These are phyloP conservation scores for Komagataella kurtzmanii DNA, from an alignment of 805 yeast species.

Conservation along the genomic window DNA sequence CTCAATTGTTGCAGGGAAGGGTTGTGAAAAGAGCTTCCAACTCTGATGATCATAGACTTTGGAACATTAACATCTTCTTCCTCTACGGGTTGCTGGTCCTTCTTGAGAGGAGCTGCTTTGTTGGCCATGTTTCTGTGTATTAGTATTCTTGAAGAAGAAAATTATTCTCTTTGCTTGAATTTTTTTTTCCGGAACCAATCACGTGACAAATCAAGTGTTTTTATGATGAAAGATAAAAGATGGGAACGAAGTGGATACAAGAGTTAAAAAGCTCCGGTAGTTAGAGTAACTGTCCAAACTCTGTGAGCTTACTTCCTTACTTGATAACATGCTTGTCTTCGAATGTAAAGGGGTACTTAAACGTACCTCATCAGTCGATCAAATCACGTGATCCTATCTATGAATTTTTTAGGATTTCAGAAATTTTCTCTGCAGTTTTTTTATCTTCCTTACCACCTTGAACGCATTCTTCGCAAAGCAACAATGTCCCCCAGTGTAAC, in stretches of 20 bases:
- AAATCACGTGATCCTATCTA: neutral
- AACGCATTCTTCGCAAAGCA: neutral
- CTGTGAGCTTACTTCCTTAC: neutral
- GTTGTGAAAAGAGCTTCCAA: constrained; percentile 63
- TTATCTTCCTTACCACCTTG: neutral
- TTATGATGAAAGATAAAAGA: neutral
- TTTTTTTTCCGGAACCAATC: neutral
- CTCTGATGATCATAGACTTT: constrained; percentile 84
- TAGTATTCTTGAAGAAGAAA: neutral
- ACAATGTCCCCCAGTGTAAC: neutral
- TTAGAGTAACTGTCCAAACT: neutral
- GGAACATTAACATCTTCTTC: constrained; percentile 70
- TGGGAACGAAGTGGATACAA: neutral
- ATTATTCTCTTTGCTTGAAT: neutral
- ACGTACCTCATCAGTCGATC: neutral
- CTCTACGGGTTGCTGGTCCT: constrained; percentile 55
- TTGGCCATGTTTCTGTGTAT: neutral
- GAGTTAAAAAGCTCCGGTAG: neutral
- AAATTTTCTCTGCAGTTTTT: neutral
- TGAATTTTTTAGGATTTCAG: neutral
- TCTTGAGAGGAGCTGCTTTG: constrained; percentile 28
- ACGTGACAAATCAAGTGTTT: neutral
- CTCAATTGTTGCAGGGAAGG: constrained; percentile 78
- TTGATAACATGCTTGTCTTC: neutral
- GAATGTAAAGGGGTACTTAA: neutral